Evolutionary conservation across 1,284 basidiomycete species (phyloP), one percentile per base, ranked within the genome.

Genomic region (Coniophora puteana): DNA sequence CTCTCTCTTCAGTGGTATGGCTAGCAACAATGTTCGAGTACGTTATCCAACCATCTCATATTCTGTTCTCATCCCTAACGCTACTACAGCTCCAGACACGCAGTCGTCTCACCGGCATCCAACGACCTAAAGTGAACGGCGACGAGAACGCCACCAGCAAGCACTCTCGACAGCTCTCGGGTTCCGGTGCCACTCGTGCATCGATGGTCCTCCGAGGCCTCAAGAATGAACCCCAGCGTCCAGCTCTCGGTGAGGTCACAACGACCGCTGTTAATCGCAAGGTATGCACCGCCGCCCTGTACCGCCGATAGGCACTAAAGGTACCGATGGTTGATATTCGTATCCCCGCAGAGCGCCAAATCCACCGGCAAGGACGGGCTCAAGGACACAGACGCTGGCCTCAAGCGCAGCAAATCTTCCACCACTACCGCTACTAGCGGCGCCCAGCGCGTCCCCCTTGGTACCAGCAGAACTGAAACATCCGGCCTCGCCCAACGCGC

Each of bases 141-240:
- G 86, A 89, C 55, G 85, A 89, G 67, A 89, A 89, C 54, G 80
- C 84, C 35, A 72, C 71, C 51, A 76, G 71, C 54, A 77, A 69
- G 62, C 78, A 85, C 53, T 52, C 70, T 34, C 79, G 83, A 45
- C 79, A 83, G 52, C 50, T 69, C 17, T 81, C 81, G 13, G 51
- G 65, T 41, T 53, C 61, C 27, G 69, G 68, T 44, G 65, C 72
- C 35, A 65, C 74, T 44, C 75, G 79, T 50, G 59, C 72, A 30
- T 59, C 74, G 32, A 72, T 76, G 50, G 55, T 75, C 52, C 65
- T 75, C 46, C 72, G 69, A 51, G 70, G 61, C 25, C 54, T 63
- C 45, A 80, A 77, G 60, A 54, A 56, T 22, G 68, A 57, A 36
- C 51, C 66, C 31, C 68, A 74, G 51, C 76, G 84, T 51, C 68